phyloP scores from a whole-genome alignment of 2,329 filamentous ascomycete species.

The Ophiostoma tasmaniense region DNA sequence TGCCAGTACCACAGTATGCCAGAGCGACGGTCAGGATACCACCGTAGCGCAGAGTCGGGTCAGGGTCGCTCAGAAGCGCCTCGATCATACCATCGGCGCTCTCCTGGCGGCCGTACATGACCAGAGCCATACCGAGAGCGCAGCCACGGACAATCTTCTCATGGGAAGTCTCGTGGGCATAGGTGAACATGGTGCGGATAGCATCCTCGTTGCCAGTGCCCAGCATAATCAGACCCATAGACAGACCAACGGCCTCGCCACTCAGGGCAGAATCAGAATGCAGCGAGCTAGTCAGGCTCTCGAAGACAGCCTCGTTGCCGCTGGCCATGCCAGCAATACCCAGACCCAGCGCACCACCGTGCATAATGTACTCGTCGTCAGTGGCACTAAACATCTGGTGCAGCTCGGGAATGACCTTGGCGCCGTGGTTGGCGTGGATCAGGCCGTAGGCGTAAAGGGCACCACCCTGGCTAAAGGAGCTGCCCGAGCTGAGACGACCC shows the following conservation, averaged over 20 bases:
- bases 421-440: constrained; percentile 95
- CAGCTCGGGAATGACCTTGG: constrained; percentile 75
- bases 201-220: constrained; percentile 94
- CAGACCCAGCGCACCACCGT: constrained; percentile 88
- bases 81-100: constrained; percentile 91
- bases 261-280: constrained; percentile 94
- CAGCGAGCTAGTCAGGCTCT: constrained; percentile 79
- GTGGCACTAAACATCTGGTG: constrained; percentile 65
- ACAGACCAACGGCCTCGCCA: constrained; percentile 87
- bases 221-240: constrained; percentile 97
- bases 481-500: constrained; percentile 66
- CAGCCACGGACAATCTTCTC: constrained; percentile 97
- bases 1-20: constrained; percentile 93
- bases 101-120: constrained; percentile 96
- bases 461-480: constrained; percentile 91
- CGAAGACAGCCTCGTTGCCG: constrained; percentile 81
- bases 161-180: constrained; percentile 95
- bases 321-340: constrained; percentile 98
- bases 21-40: constrained; percentile 98
- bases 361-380: constrained; percentile 88
- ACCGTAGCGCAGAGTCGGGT: constrained; percentile 88
- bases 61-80: constrained; percentile 83
- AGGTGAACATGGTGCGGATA: constrained; percentile 93
- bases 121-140: constrained; percentile 91
- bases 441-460: constrained; percentile 91